A percentile compares a stretch with the other conserved stretches of the same genome.
Evolutionary conservation across 371 early-diverging fungal species (phyloP).

Genomic region (Mucor irregularis): DNA sequence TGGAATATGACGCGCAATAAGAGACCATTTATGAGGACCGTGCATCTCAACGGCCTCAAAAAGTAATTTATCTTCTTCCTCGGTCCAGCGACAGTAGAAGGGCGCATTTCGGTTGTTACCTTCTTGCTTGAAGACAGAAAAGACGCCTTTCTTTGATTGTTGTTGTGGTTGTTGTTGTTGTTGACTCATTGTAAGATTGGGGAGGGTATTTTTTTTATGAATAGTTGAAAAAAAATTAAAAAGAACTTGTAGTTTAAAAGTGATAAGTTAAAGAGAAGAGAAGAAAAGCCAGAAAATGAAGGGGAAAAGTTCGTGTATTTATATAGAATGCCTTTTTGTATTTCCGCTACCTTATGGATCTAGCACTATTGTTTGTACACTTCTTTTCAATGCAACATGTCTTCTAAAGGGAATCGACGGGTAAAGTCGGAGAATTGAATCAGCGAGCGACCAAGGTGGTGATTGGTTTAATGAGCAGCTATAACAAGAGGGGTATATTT

Average conservation of each 20-base stretch:
- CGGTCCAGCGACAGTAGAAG: conserved; percentile 31
- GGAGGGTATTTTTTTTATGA: not conserved
- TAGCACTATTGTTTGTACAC: not conserved
- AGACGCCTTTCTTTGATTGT: conserved; percentile 14
- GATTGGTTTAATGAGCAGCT: not conserved
- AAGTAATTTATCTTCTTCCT: conserved; percentile 24
- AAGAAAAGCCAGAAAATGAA: too few relatives aligned
- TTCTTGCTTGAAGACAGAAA: conserved; percentile 23
- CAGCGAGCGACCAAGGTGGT: not conserved
- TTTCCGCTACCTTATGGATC: not conserved
- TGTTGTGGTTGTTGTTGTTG: too few relatives aligned
- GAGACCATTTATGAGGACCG: conserved; percentile 50
- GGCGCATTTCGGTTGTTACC: conserved; percentile 1
- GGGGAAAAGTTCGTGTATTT: too few relatives aligned
- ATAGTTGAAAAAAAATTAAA: not conserved
- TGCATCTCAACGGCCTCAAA: conserved; percentile 27
- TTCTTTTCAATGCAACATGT: not conserved
- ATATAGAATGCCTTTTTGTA: not conserved
- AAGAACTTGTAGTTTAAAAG: too few relatives aligned
- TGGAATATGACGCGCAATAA: conserved; percentile 46
- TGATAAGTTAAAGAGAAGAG: too few relatives aligned
- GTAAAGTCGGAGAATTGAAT: conserved; percentile 14
- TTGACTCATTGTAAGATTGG: conserved; percentile 3
- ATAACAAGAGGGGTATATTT: not conserved
- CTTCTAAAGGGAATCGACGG: conserved; percentile 21